These are phyloP conservation scores for Blastobotrys robertii DNA, from an alignment of 805 yeast genomes.

Conservation along the genomic window DNA sequence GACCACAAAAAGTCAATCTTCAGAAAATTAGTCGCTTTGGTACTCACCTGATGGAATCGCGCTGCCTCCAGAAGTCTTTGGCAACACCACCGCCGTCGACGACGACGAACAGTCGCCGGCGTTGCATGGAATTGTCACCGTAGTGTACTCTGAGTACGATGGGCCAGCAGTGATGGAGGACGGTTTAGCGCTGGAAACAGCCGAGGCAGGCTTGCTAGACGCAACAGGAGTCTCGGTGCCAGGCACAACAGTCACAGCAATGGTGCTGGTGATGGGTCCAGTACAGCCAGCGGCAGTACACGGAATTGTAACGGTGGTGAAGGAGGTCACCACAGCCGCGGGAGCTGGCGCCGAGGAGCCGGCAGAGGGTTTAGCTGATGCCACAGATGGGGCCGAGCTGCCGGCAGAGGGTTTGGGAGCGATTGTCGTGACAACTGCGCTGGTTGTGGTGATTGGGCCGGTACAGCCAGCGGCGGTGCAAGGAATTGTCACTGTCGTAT, in stretches of 20 bases:
- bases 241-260: slow-evolving; percentile 8
- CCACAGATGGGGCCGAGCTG: not conserved
- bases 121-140: slow-evolving; percentile 2
- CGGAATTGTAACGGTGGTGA: slow-evolving; percentile 13
- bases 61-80: not conserved
- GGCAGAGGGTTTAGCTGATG: not conserved
- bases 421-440: not conserved
- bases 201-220: not conserved
- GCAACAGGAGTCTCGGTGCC: slow-evolving; percentile 5
- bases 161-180: not conserved
- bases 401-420: not conserved
- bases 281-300: slow-evolving; percentile 12
- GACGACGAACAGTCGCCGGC: not conserved
- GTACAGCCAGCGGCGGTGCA: slow-evolving; percentile 3
- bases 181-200: slow-evolving; percentile 2
- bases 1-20: not conserved
- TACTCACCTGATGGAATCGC: not conserved
- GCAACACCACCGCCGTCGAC: not conserved
- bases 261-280: slow-evolving; percentile 6
- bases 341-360: not conserved
- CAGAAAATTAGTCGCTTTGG: too few species aligned
- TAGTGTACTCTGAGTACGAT: slow-evolving; percentile 3
- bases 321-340: slow-evolving; percentile 4
- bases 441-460: not conserved
- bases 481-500: slow-evolving; percentile 4